Conservation (phyloP, 768 basidiomycete genomes). For the Ramaria rubella region DNA sequence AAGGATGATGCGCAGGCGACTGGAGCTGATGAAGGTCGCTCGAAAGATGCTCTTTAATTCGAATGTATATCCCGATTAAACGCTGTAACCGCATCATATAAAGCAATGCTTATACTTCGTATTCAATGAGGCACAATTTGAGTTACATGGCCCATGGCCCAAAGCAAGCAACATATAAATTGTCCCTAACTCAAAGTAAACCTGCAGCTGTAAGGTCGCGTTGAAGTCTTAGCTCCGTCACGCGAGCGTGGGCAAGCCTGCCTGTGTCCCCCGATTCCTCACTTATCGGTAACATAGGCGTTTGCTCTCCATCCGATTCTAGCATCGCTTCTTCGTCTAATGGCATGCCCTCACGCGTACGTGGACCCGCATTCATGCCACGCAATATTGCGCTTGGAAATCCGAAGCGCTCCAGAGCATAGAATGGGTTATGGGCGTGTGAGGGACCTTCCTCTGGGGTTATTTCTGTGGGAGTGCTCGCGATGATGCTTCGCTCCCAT, state of each 20-base stretch:
- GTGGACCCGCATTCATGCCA: constrained; percentile 34
- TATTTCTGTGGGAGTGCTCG: constrained; percentile 22
- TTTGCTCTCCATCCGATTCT: not conserved
- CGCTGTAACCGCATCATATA: not conserved
- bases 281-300: constrained; percentile 23
- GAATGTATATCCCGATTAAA: not conserved
- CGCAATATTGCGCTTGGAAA: constrained; percentile 45
- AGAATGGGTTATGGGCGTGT: constrained; percentile 1
- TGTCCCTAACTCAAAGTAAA: constrained; percentile 32
- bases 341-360: constrained; percentile 43
- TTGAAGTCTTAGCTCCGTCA: constrained; percentile 26
- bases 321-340: not conserved
- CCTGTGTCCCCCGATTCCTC: constrained; percentile 24
- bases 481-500: constrained; percentile 65
- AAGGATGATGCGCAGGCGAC: constrained; percentile 76
- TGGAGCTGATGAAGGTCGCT: constrained; percentile 62
- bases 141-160: not conserved
- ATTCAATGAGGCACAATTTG: not conserved
- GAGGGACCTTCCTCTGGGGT: constrained; percentile 37
- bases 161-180: not conserved
- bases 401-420: constrained; percentile 15
- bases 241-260: constrained; percentile 23
- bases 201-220: constrained; percentile 49
- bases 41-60: not conserved
- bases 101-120: not conserved